Evolutionary conservation across 306 rosid genomes (phyloP).

Genomic region (Fagus sylvatica): DNA sequence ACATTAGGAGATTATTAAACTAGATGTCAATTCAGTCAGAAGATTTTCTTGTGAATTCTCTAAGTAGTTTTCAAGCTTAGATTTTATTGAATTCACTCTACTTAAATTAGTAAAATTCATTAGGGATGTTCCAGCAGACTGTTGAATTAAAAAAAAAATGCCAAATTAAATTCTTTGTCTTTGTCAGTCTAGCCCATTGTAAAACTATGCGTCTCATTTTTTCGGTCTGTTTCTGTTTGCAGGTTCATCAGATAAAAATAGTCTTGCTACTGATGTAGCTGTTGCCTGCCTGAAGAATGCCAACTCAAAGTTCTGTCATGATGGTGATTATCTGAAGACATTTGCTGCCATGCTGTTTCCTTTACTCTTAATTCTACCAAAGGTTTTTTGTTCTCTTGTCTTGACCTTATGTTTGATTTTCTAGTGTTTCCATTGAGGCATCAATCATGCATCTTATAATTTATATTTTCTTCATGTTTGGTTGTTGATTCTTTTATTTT

Average conservation of each 20-base stretch:
- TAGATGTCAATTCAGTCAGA: background rate
- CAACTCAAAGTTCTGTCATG: constrained; percentile 36
- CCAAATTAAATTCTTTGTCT: background rate
- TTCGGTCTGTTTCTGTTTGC: constrained; percentile 17
- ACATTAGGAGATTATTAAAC: background rate
- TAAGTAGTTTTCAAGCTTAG: background rate
- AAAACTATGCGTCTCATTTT: background rate
- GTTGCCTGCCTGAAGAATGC: constrained; percentile 58
- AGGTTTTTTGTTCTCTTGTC: constrained; percentile 49
- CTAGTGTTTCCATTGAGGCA: background rate
- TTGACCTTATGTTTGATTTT: constrained; percentile 17
- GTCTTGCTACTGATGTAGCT: constrained; percentile 59
- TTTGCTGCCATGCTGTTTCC: constrained; percentile 71
- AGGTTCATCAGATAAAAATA: constrained; percentile 59
- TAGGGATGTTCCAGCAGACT: background rate
- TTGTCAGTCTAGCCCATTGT: background rate
- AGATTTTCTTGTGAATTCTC: background rate
- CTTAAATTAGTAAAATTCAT: background rate
- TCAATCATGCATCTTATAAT: background rate
- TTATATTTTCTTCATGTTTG: constrained; percentile 14
- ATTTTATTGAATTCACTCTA: background rate
- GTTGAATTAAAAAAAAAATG: background rate
- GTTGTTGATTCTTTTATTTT: constrained; percentile 14
- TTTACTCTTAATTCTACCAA: constrained; percentile 65
- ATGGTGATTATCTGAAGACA: constrained; percentile 35